Base-by-base conservation (phyloP, 2,329 filamentous ascomycete species). In the Pseudogymnoascus sp. region DNA sequence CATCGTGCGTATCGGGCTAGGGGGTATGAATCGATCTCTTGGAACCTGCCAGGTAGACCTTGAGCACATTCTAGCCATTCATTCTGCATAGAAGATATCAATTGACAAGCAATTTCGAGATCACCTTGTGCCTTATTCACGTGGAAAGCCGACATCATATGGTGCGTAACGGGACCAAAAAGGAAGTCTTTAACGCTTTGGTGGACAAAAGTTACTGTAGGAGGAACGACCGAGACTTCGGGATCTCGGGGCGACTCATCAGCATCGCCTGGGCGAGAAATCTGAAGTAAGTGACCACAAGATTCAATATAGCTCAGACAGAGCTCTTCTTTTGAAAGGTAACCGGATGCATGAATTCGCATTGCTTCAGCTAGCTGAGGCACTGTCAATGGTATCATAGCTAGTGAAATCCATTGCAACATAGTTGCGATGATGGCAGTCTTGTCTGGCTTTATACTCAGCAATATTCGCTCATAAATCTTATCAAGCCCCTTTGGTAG, bases 381-480 rank as follows among this genome's bases (percentile, higher is more conserved):
- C 16, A 33, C 43, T n/a, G 61, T 59, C 21, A 62, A n/a, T 37
- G 61, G 61, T 11, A 16, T 14, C 6, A 10, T 6, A 14, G 45
- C 61, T 10, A 35, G 23, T 10, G 55, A 19, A 33, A 62, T 26
- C 23, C 33, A 21, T 23, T 59, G 16, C 3, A 62, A 45, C 23
- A 62, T 58, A n/a, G 21, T 29, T 49, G 43, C 23, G 14, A 52
- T 37, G 16, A 33, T 39, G 11, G 16, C 8, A 10, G 21, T 11
- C 19, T 59, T 23, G 3, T 59, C 45, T n/a, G 26, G 29, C 29
- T 33, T n/a, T 38, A 62, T 62, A 23, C 12, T 12, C 14, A 7
- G n/a, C 19, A 62, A 23, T 33, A 62, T 62, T 31, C 61, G 16
- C 10, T 31, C 33, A 39, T 62, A 62, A 16, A 62, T 8, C 29